These are phyloP conservation scores for Candida taoyuanica DNA, from an alignment of 805 yeast species.

Conservation along the genomic window DNA sequence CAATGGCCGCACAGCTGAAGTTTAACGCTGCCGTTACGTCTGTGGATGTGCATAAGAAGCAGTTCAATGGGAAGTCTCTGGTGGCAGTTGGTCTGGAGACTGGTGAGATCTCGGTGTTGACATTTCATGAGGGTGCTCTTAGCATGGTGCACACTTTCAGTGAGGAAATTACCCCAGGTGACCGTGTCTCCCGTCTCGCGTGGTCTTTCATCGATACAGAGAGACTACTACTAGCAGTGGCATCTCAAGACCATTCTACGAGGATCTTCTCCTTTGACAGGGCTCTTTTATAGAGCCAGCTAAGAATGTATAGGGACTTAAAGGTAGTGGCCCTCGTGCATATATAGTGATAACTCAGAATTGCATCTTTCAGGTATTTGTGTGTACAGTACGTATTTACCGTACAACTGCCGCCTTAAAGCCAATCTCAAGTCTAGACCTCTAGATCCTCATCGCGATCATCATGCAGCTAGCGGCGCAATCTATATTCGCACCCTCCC, in stretches of 20 bases:
- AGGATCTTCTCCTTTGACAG: slow-evolving; percentile 32
- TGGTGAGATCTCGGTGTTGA: slow-evolving; percentile 51
- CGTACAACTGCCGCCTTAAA: no score
- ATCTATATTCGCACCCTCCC: no score
- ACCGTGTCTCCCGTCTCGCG: slow-evolving; percentile 53
- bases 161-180: slow-evolving; percentile 49
- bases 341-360: no score
- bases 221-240: slow-evolving; percentile 46
- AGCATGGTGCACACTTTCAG: slow-evolving; percentile 32
- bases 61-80: slow-evolving; percentile 29
- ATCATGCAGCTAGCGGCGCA: no score
- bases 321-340: no score
- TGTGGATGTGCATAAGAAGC: slow-evolving; percentile 41
- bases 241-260: slow-evolving; percentile 60
- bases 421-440: no score
- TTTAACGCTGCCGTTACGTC: slow-evolving; percentile 62
- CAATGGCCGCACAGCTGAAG: slow-evolving; percentile 37
- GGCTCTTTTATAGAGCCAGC: slow-evolving; percentile 2
- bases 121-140: slow-evolving; percentile 31
- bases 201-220: slow-evolving; percentile 40
- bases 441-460: no score
- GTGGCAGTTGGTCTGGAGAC: slow-evolving; percentile 68
- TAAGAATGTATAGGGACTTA: no score
- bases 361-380: no score
- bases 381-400: no score